Percentiles rank a stretch among this genome's conserved stretches.
These are phyloP conservation scores for Ascosphaera aggregata DNA, from an alignment of 2,329 filamentous ascomycete species.

Conservation along the genomic window DNA sequence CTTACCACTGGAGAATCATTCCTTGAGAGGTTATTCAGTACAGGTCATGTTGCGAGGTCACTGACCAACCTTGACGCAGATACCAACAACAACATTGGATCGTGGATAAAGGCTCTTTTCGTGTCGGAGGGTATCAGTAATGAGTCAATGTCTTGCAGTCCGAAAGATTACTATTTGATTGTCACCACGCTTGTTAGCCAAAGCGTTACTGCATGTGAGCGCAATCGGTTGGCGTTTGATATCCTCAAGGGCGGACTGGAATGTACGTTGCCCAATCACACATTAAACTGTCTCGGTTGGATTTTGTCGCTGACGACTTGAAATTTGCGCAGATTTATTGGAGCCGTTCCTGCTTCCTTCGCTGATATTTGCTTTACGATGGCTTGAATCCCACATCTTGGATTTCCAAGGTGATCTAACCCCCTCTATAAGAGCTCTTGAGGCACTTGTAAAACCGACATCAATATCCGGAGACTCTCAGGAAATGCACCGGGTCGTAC, in stretches of 20 bases:
- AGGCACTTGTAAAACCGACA: slow-evolving; percentile 31
- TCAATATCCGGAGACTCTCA: slow-evolving; percentile 36
- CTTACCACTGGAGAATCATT: slow-evolving; percentile 28
- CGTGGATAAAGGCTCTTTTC: slow-evolving; percentile 38
- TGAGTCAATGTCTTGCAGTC: slow-evolving; percentile 40
- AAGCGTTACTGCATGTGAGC: slow-evolving; percentile 33
- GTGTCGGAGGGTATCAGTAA: slow-evolving; percentile 39
- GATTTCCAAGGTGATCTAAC: slow-evolving; percentile 25
- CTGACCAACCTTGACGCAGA: slow-evolving; percentile 29
- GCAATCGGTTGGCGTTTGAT: slow-evolving; percentile 30
- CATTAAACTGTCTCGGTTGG: background rate
- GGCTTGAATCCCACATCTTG: slow-evolving; percentile 34
- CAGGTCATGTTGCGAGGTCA: slow-evolving; percentile 22
- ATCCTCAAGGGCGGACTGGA: slow-evolving; percentile 38
- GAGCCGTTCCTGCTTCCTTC: slow-evolving; percentile 41
- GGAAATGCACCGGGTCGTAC: slow-evolving; percentile 35
- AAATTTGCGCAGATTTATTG: slow-evolving; percentile 26
- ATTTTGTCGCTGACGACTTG: background rate
- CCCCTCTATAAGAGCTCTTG: slow-evolving; percentile 30
- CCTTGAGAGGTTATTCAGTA: slow-evolving; percentile 28
- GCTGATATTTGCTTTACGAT: slow-evolving; percentile 32
- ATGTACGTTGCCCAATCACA: slow-evolving; percentile 20
- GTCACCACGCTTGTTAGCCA: slow-evolving; percentile 39
- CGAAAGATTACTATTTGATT: slow-evolving; percentile 39
- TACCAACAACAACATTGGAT: slow-evolving; percentile 31